These are phyloP conservation scores for Claviceps quebecensis DNA, from an alignment of 2,329 filamentous ascomycete species.

Conservation along the genomic window DNA sequence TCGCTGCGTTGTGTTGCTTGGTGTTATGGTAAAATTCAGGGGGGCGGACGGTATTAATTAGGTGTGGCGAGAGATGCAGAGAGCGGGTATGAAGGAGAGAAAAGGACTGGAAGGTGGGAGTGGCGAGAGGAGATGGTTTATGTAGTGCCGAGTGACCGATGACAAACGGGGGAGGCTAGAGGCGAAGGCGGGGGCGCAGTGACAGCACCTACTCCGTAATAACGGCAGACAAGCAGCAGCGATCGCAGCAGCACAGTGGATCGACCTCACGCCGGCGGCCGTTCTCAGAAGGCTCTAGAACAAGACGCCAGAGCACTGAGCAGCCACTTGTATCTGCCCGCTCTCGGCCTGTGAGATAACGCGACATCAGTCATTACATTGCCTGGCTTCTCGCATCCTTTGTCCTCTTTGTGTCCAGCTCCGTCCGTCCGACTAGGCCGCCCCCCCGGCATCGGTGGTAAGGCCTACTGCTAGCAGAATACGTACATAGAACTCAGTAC, in stretches of 20 bases:
- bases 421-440: too few species aligned
- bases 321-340: not conserved
- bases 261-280: not conserved
- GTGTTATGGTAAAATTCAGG: slow-evolving; percentile 4
- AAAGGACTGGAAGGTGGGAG: slow-evolving; percentile 5
- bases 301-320: not conserved
- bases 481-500: too few species aligned
- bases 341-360: too few species aligned
- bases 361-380: too few species aligned
- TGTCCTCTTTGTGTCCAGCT: too few species aligned
- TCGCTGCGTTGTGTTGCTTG: slow-evolving; percentile 2
- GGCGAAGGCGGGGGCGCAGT: slow-evolving; percentile 14
- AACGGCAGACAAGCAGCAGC: slow-evolving; percentile 9
- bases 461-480: too few species aligned
- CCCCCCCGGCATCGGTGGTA: too few species aligned
- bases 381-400: too few species aligned
- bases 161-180: slow-evolving; percentile 13
- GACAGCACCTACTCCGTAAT: slow-evolving; percentile 10
- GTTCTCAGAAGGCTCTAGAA: slow-evolving; percentile 26
- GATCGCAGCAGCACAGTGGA: not conserved
- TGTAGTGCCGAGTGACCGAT: slow-evolving; percentile 11
- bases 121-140: slow-evolving; percentile 17
- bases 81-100: slow-evolving; percentile 3
- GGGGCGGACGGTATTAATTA: slow-evolving; percentile 4
- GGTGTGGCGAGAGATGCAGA: slow-evolving; percentile 4